These are phyloP conservation scores for Paradendryphiella salina DNA, from an alignment of 2,329 filamentous ascomycete species.

Conservation along the genomic window DNA sequence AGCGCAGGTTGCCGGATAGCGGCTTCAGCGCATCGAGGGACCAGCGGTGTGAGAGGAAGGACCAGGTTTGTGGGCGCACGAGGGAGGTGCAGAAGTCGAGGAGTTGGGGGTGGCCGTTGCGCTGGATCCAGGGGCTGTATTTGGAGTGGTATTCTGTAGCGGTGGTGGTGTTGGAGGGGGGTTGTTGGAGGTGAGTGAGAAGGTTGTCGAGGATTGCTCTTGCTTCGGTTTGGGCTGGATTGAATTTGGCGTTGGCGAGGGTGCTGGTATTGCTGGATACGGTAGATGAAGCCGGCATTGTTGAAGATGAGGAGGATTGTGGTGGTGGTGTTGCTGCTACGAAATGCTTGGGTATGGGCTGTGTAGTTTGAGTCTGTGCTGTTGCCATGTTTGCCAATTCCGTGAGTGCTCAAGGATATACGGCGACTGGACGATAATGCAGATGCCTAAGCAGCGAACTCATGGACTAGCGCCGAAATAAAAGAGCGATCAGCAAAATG, in stretches of 20 bases:
- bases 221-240: constrained; percentile 30
- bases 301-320: background rate
- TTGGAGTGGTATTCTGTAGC: constrained; percentile 15
- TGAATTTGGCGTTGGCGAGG: constrained; percentile 1
- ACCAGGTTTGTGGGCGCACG: constrained; percentile 31
- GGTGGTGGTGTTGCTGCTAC: background rate
- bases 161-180: background rate
- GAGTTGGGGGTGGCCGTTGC: constrained; percentile 21
- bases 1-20: constrained; percentile 31
- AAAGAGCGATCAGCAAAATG: background rate
- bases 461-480: constrained; percentile 6
- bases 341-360: background rate
- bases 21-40: constrained; percentile 29
- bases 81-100: constrained; percentile 24
- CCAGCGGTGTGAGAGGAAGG: constrained; percentile 24
- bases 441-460: constrained; percentile 7
- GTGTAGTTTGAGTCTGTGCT: background rate
- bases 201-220: constrained; percentile 28
- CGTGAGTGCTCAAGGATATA: background rate
- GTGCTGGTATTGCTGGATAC: background rate
- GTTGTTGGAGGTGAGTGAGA: constrained; percentile 19
- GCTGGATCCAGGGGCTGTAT: constrained; percentile 28
- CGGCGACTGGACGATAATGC: background rate
- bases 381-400: constrained; percentile 6
- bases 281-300: constrained; percentile 1